phyloP scores from a whole-genome alignment of 805 yeast species.

The Wickerhamiella occidentalis region DNA sequence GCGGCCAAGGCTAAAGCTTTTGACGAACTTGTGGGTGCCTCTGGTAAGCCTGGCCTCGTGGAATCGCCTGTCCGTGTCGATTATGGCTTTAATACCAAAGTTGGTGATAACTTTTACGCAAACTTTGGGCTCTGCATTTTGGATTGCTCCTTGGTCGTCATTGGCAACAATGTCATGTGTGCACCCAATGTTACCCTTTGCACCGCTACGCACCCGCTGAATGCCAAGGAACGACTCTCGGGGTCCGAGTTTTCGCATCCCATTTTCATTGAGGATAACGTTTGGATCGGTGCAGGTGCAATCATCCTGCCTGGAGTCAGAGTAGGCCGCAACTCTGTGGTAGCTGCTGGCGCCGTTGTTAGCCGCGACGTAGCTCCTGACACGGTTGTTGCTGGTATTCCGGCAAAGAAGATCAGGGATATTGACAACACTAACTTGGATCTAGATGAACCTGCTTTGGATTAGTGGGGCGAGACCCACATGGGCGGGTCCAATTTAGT shows the following conservation, averaged over 20 bases:
- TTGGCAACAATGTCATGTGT: conserved; percentile 47
- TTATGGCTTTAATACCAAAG: conserved; percentile 48
- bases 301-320: conserved; percentile 52
- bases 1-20: conserved; percentile 32
- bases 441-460: conserved; percentile 2
- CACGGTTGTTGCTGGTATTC: conserved; percentile 51
- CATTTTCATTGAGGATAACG: conserved; percentile 48
- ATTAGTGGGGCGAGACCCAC: not conserved
- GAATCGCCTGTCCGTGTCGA: conserved; percentile 54
- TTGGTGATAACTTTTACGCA: conserved; percentile 49
- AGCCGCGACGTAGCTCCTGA: conserved; percentile 43
- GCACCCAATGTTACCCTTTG: conserved; percentile 53
- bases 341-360: conserved; percentile 62
- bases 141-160: conserved; percentile 47
- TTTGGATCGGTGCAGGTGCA: conserved; percentile 53
- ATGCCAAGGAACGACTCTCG: conserved; percentile 33
- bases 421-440: conserved; percentile 9
- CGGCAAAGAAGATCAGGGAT: conserved; percentile 32
- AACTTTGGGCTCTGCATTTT: conserved; percentile 43
- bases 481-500: not conserved
- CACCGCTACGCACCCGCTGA: conserved; percentile 56
- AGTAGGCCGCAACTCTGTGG: conserved; percentile 47
- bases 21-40: conserved; percentile 37
- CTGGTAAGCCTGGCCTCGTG: conserved; percentile 32
- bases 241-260: conserved; percentile 46